Percentiles rank a stretch among this genome's conserved stretches.
Conservation (phyloP, 169 alveolate species). For the Plasmodium knowlesi region DNA sequence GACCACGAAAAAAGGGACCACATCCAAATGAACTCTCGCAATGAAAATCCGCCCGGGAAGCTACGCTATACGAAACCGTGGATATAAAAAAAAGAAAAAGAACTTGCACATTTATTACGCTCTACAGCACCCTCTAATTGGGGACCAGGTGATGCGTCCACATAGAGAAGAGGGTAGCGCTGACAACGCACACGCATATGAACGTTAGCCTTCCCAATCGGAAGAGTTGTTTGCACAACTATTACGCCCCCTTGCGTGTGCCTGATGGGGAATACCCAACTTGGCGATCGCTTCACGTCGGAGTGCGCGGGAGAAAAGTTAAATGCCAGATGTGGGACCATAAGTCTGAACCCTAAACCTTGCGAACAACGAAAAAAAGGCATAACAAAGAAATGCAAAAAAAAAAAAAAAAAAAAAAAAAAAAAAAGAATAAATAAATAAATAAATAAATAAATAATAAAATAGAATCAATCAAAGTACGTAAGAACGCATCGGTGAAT, state of each 20-base stretch:
- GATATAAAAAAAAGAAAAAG: neutral
- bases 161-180: neutral
- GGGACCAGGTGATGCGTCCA: neutral
- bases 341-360: neutral
- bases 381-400: neutral
- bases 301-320: neutral
- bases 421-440: too few species aligned
- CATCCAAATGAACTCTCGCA: neutral
- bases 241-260: neutral
- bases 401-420: too few species aligned
- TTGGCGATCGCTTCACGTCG: neutral
- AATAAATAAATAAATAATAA: too few species aligned
- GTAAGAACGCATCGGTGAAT: neutral
- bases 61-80: neutral
- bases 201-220: neutral
- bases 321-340: neutral
- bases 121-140: neutral
- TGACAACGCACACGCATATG: neutral
- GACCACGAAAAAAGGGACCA: neutral
- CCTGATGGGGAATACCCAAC: neutral
- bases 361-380: neutral
- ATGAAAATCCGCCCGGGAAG: neutral
- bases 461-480: too few species aligned
- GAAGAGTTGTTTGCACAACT: neutral
- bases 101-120: neutral